Percentiles rank a stretch among this genome's conserved stretches.
These are phyloP conservation scores for Phytopythium boreale DNA, from an alignment of 352 stramenopile genomes.

Conservation along the genomic window DNA sequence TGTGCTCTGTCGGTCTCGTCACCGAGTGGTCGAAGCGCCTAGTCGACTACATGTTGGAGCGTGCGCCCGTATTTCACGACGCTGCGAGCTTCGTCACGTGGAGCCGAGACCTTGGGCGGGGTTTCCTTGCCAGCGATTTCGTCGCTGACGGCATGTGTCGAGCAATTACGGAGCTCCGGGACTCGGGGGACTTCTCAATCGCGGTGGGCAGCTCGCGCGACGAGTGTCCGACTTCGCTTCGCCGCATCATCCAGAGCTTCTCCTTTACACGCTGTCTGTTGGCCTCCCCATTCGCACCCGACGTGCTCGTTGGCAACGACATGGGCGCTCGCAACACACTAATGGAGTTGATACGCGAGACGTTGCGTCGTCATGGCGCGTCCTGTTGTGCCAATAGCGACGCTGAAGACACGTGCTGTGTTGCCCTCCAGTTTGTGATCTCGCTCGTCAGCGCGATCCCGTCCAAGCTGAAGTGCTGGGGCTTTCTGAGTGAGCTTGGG, in stretches of 20 bases:
- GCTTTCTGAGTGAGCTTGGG: conserved; percentile 17
- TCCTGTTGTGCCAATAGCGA: conserved; percentile 18
- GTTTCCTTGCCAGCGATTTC: neutral
- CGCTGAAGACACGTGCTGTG: conserved; percentile 40
- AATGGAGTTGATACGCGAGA: conserved; percentile 25
- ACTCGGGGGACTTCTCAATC: conserved; percentile 7
- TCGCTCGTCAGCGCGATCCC: conserved; percentile 33
- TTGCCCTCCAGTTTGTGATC: conserved; percentile 31
- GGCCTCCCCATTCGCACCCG: conserved; percentile 23
- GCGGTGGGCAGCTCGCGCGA: conserved; percentile 37
- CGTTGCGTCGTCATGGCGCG: conserved; percentile 19
- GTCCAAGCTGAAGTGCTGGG: conserved; percentile 26
- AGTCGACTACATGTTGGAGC: neutral
- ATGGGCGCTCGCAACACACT: neutral
- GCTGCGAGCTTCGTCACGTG: neutral
- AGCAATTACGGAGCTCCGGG: neutral
- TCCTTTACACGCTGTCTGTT: conserved; percentile 33
- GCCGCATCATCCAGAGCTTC: conserved; percentile 9
- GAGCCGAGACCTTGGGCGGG: conserved; percentile 6
- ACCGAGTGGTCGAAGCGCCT: neutral
- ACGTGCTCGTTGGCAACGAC: conserved; percentile 10
- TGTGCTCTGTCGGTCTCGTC: neutral
- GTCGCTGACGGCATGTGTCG: neutral
- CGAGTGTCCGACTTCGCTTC: conserved; percentile 23
- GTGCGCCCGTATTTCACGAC: neutral